phyloP scores from a whole-genome alignment of 2,329 filamentous ascomycete species.

The Trichoderma atrobrunneum region DNA sequence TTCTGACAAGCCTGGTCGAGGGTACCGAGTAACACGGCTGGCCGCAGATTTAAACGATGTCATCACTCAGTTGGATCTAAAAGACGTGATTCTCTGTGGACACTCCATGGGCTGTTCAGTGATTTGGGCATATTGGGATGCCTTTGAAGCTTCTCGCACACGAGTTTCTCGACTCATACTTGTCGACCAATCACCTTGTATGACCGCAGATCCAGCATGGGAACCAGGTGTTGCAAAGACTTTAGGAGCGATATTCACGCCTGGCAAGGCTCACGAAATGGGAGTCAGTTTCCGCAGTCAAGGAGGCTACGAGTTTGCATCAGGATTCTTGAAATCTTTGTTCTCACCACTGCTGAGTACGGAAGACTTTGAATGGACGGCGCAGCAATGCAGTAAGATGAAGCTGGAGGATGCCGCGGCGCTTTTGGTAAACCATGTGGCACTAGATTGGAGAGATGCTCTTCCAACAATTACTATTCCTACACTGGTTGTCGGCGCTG shows the following conservation, averaged over 20 bases:
- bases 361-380: constrained; percentile 28
- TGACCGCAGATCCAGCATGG: constrained; percentile 31
- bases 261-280: constrained; percentile 12
- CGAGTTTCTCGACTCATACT: constrained; percentile 30
- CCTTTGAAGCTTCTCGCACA: constrained; percentile 26
- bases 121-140: constrained; percentile 34
- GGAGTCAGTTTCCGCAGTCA: not conserved
- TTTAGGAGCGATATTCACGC: constrained; percentile 26
- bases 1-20: constrained; percentile 32
- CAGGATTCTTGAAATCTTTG: constrained; percentile 25
- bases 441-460: constrained; percentile 31
- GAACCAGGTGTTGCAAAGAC: constrained; percentile 24
- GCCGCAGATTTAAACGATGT: constrained; percentile 31
- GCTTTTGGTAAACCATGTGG: constrained; percentile 29
- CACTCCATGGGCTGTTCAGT: constrained; percentile 37
- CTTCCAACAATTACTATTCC: constrained; percentile 31
- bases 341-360: constrained; percentile 26
- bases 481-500: constrained; percentile 29
- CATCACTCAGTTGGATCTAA: constrained; percentile 30
- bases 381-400: constrained; percentile 28
- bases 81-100: constrained; percentile 31
- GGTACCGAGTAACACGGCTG: constrained; percentile 30
- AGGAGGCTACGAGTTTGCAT: constrained; percentile 19
- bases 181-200: constrained; percentile 30
- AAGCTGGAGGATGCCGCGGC: constrained; percentile 26